A percentile compares a stretch with the other conserved stretches of the same genome.
These are phyloP conservation scores for Berkeleyomyces rouxiae DNA, from an alignment of 2,329 filamentous ascomycete genomes.

Conservation along the genomic window DNA sequence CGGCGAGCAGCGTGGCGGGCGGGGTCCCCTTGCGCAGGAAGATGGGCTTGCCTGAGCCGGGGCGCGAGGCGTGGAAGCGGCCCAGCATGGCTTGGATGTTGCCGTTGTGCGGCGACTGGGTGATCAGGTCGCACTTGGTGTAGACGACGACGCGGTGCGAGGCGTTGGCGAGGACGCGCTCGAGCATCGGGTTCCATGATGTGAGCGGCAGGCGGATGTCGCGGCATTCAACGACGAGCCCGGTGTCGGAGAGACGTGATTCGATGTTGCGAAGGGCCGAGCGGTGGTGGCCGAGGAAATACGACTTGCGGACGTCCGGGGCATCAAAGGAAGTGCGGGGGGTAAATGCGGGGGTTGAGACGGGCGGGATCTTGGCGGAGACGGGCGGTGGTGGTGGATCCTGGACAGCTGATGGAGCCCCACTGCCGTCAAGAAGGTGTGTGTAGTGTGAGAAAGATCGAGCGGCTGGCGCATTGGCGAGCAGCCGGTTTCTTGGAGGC, in stretches of 20 bases:
- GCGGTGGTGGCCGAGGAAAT: constrained; percentile 87
- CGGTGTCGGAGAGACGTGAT: constrained; percentile 59
- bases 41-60: constrained; percentile 16
- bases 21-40: constrained; percentile 26
- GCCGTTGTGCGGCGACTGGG: constrained; percentile 12
- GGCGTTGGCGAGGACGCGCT: constrained; percentile 49
- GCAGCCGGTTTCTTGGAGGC: background rate
- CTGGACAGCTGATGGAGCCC: background rate
- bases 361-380: constrained; percentile 11
- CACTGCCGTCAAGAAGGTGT: no score
- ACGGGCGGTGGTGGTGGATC: background rate
- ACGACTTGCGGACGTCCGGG: constrained; percentile 63
- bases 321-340: constrained; percentile 61
- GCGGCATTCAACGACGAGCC: constrained; percentile 84
- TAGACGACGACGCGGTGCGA: constrained; percentile 70
- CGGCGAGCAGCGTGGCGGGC: constrained; percentile 13
- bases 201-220: constrained; percentile 84
- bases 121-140: constrained; percentile 69
- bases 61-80: constrained; percentile 17
- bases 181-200: constrained; percentile 78
- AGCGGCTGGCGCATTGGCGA: background rate
- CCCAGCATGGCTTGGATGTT: constrained; percentile 20
- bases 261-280: constrained; percentile 72
- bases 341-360: constrained; percentile 35
- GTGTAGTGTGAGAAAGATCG: background rate